phyloP scores from a whole-genome alignment of 352 stramenopile genomes.

The Globisporangium cederbergense region DNA sequence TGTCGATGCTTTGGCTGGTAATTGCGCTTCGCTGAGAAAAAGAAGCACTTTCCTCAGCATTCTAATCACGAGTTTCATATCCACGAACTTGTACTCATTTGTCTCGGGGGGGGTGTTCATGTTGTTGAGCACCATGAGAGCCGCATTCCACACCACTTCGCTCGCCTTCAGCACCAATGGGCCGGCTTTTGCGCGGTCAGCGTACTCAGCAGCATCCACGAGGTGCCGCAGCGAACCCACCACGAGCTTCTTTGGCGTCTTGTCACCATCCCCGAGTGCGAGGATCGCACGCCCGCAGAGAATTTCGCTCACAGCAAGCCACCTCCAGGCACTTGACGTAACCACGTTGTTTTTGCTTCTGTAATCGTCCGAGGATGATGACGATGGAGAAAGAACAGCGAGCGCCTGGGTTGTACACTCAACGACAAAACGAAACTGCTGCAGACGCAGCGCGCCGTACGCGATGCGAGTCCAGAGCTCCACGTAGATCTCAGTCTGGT shows the following conservation, averaged over 20 bases:
- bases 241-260: constrained; percentile 40
- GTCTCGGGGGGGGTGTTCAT: constrained; percentile 15
- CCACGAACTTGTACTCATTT: constrained; percentile 18
- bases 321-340: constrained; percentile 43
- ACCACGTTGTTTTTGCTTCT: not conserved
- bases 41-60: constrained; percentile 23
- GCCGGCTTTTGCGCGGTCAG: constrained; percentile 18
- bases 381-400: constrained; percentile 10
- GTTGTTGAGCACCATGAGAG: constrained; percentile 28
- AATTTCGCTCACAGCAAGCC: constrained; percentile 63
- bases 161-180: constrained; percentile 42
- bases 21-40: constrained; percentile 22
- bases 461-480: constrained; percentile 74
- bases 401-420: constrained; percentile 50
- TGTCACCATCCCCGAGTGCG: constrained; percentile 37
- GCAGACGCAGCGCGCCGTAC: constrained; percentile 51
- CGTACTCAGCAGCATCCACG: constrained; percentile 43
- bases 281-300: constrained; percentile 57
- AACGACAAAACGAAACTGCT: constrained; percentile 47
- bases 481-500: constrained; percentile 55
- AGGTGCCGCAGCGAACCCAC: constrained; percentile 54
- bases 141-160: constrained; percentile 80
- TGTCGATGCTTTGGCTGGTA: constrained; percentile 1
- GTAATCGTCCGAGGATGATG: constrained; percentile 19
- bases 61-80: constrained; percentile 23